These are phyloP conservation scores for Eutypa lata DNA, from an alignment of 2,329 filamentous ascomycete genomes.

Conservation along the genomic window DNA sequence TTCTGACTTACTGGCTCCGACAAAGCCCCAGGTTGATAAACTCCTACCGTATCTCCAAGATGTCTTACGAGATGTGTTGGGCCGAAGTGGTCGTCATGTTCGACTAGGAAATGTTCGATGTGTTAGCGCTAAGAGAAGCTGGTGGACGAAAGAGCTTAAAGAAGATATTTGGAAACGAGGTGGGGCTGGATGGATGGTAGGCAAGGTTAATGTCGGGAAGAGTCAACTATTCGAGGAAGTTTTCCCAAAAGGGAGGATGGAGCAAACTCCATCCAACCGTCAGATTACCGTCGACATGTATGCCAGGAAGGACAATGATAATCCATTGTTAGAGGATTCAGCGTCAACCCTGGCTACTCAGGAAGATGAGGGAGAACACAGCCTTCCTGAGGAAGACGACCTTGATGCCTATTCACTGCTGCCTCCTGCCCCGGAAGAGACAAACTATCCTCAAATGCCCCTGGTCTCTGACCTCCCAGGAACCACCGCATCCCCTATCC, in stretches of 20 bases:
- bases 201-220: slow-evolving; percentile 98
- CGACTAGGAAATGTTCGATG: slow-evolving; percentile 84
- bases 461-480: slow-evolving; percentile 83
- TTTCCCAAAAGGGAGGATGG: slow-evolving; percentile 72
- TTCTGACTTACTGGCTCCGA: slow-evolving; percentile 79
- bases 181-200: slow-evolving; percentile 91
- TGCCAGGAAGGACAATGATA: slow-evolving; percentile 5
- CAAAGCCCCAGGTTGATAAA: slow-evolving; percentile 76
- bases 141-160: slow-evolving; percentile 88
- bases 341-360: neutral
- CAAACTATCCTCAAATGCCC: slow-evolving; percentile 78
- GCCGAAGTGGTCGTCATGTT: slow-evolving; percentile 62
- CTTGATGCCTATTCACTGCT: slow-evolving; percentile 57
- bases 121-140: slow-evolving; percentile 80
- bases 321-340: neutral
- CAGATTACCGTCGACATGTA: slow-evolving; percentile 33
- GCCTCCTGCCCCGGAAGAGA: slow-evolving; percentile 71
- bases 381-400: slow-evolving; percentile 16
- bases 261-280: slow-evolving; percentile 33
- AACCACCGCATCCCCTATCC: slow-evolving; percentile 92
- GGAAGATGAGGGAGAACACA: slow-evolving; percentile 17
- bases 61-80: slow-evolving; percentile 74
- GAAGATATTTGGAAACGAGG: slow-evolving; percentile 81
- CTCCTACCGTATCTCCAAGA: slow-evolving; percentile 83
- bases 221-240: slow-evolving; percentile 85